A percentile compares a stretch with the other conserved stretches of the same genome.
Conservation (phyloP, 768 basidiomycete species). For the Hypsizygus marmoreus region DNA sequence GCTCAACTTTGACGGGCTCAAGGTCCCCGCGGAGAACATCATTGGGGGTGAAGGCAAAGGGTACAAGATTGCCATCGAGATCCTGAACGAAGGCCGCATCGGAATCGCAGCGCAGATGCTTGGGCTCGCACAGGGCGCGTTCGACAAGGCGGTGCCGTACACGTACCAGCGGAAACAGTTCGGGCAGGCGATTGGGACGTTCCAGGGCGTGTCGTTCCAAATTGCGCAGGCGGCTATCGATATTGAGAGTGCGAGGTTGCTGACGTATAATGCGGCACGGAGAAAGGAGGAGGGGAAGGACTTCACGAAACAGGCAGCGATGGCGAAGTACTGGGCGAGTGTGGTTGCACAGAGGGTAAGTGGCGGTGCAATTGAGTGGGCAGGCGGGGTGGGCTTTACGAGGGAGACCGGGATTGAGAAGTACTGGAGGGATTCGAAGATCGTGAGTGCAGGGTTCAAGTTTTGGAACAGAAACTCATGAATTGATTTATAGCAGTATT, state of each 20-base stretch:
- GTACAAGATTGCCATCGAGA: no score
- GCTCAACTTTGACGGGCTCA: conserved; percentile 90
- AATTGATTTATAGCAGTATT: no score
- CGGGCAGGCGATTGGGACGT: conserved; percentile 89
- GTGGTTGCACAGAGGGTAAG: conserved; percentile 87
- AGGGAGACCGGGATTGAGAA: conserved; percentile 96
- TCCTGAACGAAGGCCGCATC: conserved; percentile 90
- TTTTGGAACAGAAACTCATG: conserved; percentile 4
- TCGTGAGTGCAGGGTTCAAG: conserved; percentile 51
- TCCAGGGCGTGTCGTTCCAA: conserved; percentile 96
- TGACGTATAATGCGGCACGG: conserved; percentile 96
- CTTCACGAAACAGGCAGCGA: conserved; percentile 94
- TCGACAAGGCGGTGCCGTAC: conserved; percentile 93
- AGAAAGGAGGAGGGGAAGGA: conserved; percentile 86
- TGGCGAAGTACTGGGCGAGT: conserved; percentile 95
- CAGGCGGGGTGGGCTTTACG: conserved; percentile 91
- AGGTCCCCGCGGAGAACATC: conserved; percentile 78
- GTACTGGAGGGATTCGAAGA: conserved; percentile 96
- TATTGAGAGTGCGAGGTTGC: conserved; percentile 84
- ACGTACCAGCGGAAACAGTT: conserved; percentile 95
- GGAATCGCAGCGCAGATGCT: conserved; percentile 99
- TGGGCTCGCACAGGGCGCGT: conserved; percentile 95
- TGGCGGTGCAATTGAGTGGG: conserved; percentile 94
- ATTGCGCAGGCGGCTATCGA: conserved; percentile 89
- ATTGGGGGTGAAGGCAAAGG: conserved; percentile 90